phyloP scores from a whole-genome alignment of 2,329 filamentous ascomycete genomes.

The Septoria linicola region DNA sequence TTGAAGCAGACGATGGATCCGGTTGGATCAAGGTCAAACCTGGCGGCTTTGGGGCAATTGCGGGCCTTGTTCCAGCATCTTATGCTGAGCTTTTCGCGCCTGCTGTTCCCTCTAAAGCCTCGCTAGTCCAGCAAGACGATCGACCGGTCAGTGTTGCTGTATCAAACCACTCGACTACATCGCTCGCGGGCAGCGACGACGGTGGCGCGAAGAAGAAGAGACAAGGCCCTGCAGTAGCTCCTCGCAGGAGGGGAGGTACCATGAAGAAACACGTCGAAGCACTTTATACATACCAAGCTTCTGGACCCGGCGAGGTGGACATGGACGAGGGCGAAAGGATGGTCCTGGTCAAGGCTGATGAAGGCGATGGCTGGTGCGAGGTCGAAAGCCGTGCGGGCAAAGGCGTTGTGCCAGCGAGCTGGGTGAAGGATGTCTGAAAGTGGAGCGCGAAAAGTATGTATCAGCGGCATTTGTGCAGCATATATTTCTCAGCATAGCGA shows the following conservation, averaged over 20 bases:
- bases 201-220: slow-evolving; percentile 60
- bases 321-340: slow-evolving; percentile 92
- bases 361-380: slow-evolving; percentile 94
- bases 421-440: slow-evolving; percentile 68
- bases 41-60: slow-evolving; percentile 56
- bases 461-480: too few species aligned
- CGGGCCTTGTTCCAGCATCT: slow-evolving; percentile 82
- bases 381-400: slow-evolving; percentile 78
- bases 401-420: slow-evolving; percentile 90
- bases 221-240: slow-evolving; percentile 88
- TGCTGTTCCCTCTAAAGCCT: slow-evolving; percentile 19
- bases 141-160: slow-evolving; percentile 55
- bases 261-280: slow-evolving; percentile 94
- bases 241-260: slow-evolving; percentile 43
- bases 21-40: slow-evolving; percentile 84
- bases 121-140: slow-evolving; percentile 4
- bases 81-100: slow-evolving; percentile 67
- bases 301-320: slow-evolving; percentile 80
- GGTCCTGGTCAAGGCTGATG: slow-evolving; percentile 81
- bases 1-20: slow-evolving; percentile 87
- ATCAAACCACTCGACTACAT: slow-evolving; percentile 59
- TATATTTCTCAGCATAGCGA: too few species aligned
- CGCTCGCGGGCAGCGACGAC: slow-evolving; percentile 55
- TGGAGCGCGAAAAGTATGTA: not conserved
- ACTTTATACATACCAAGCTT: slow-evolving; percentile 84